Evolutionary conservation across 225 moss, liverwort and hornwort species (phyloP).

Genomic region (Anthoceros angustus): DNA sequence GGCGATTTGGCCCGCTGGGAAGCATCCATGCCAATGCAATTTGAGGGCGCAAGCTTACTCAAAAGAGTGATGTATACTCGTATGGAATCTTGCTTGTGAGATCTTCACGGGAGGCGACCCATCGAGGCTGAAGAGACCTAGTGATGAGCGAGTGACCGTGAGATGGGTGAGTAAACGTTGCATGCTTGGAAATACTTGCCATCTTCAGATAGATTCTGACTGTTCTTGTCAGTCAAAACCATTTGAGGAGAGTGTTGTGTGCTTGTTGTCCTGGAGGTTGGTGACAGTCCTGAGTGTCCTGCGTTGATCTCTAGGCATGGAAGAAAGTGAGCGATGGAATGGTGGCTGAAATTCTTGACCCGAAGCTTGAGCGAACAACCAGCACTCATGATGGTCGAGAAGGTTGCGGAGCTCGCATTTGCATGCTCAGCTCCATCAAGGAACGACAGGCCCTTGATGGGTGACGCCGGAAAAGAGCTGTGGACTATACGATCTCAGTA

Average conservation of each 20-base stretch:
- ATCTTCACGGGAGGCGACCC: constrained; percentile 39
- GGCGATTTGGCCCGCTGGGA: no score
- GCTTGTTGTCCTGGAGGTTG: no score
- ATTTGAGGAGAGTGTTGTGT: no score
- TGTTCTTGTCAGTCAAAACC: no score
- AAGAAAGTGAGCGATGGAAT: constrained; percentile 78
- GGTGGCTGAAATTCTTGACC: constrained; percentile 65
- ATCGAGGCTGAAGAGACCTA: constrained; percentile 37
- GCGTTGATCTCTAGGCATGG: constrained; percentile 40
- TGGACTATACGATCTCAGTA: constrained; percentile 85
- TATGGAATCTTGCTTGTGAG: constrained; percentile 35
- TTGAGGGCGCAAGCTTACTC: constrained; percentile 30
- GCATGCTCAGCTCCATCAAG: constrained; percentile 93
- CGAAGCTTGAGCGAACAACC: constrained; percentile 42
- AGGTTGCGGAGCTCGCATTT: constrained; percentile 71
- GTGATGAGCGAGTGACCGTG: constrained; percentile 40
- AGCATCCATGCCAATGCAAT: no score
- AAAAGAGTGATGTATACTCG: constrained; percentile 45
- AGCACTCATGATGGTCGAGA: constrained; percentile 41
- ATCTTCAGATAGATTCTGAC: background rate
- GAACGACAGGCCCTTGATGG: constrained; percentile 79
- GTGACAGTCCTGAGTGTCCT: background rate
- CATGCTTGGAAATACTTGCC: background rate
- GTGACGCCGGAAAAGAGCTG: constrained; percentile 58
- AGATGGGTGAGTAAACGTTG: constrained; percentile 29